phyloP scores from a whole-genome alignment of 2,329 filamentous ascomycete genomes.

The Xylariaceae sp. region DNA sequence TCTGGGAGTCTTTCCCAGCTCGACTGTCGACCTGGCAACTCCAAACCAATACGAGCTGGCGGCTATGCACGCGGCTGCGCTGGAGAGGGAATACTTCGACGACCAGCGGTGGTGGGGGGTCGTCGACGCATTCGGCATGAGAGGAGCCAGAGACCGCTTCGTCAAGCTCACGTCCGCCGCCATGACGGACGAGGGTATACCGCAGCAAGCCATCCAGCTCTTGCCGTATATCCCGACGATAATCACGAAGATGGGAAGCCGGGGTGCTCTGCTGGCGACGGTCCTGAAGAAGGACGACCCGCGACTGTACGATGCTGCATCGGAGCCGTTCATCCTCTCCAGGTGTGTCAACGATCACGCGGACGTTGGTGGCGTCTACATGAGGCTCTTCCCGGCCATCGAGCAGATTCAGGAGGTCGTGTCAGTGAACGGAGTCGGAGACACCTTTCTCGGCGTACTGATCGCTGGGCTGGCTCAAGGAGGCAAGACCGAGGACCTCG shows the following conservation, averaged over 20 bases:
- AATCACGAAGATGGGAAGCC: slow-evolving; percentile 70
- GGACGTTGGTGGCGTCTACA: slow-evolving; percentile 70
- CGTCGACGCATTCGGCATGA: slow-evolving; percentile 73
- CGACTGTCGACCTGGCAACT: slow-evolving; percentile 65
- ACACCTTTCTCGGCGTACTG: slow-evolving; percentile 81
- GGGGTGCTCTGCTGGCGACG: slow-evolving; percentile 69
- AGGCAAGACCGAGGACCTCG: slow-evolving; percentile 49
- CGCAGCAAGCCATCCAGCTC: slow-evolving; percentile 75
- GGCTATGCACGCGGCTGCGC: slow-evolving; percentile 69
- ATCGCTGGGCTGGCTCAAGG: slow-evolving; percentile 67
- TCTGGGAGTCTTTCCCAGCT: slow-evolving; percentile 48
- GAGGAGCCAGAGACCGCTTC: slow-evolving; percentile 64
- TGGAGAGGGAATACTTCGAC: slow-evolving; percentile 60
- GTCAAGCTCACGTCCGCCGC: slow-evolving; percentile 56
- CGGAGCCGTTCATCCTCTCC: slow-evolving; percentile 64
- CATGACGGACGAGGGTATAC: slow-evolving; percentile 73
- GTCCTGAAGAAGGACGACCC: slow-evolving; percentile 62
- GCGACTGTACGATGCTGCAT: slow-evolving; percentile 53
- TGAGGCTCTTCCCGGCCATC: slow-evolving; percentile 61
- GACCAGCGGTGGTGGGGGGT: slow-evolving; percentile 67
- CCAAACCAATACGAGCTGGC: slow-evolving; percentile 78
- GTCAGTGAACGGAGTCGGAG: slow-evolving; percentile 90
- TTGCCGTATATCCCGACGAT: slow-evolving; percentile 83
- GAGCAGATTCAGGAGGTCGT: slow-evolving; percentile 64
- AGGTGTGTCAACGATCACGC: slow-evolving; percentile 47